These are phyloP conservation scores for Ramaria sp. DNA, from an alignment of 768 basidiomycete genomes.

Conservation along the genomic window DNA sequence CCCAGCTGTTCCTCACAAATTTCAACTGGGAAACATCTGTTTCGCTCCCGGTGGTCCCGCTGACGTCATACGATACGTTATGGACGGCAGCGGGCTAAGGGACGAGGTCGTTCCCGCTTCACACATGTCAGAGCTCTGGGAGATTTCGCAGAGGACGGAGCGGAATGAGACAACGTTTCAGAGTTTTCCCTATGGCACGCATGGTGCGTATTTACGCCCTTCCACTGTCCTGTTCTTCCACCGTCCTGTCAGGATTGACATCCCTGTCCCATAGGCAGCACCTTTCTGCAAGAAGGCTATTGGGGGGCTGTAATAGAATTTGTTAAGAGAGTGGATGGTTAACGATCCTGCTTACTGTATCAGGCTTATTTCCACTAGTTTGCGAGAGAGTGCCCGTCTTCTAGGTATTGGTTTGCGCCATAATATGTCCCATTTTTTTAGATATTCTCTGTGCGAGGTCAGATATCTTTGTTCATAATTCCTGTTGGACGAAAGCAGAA, in stretches of 20 bases:
- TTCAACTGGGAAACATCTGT: too few relatives aligned
- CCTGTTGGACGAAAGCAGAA: not conserved
- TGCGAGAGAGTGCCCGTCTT: too few relatives aligned
- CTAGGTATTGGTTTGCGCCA: not conserved
- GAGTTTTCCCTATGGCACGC: conserved; percentile 23
- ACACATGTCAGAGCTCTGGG: conserved; percentile 71
- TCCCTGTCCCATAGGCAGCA: conserved; percentile 14
- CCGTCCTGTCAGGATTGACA: not conserved
- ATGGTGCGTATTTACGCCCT: conserved; percentile 15
- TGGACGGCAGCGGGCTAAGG: conserved; percentile 55
- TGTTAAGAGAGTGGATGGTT: not conserved
- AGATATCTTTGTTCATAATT: not conserved
- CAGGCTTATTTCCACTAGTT: not conserved
- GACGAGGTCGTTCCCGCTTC: conserved; percentile 68
- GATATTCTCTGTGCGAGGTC: not conserved
- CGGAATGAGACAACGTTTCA: conserved; percentile 18
- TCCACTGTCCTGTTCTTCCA: too few relatives aligned
- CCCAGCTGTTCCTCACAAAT: too few relatives aligned
- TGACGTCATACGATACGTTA: too few relatives aligned
- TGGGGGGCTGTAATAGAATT: conserved; percentile 8
- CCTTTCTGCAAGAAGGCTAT: conserved; percentile 10
- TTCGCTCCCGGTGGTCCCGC: too few relatives aligned
- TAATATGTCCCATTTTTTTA: not conserved
- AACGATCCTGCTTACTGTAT: not conserved
- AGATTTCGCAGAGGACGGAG: conserved; percentile 31